phyloP scores from a whole-genome alignment of 1,139 yeast genomes.

The Kodamaea anthophila region DNA sequence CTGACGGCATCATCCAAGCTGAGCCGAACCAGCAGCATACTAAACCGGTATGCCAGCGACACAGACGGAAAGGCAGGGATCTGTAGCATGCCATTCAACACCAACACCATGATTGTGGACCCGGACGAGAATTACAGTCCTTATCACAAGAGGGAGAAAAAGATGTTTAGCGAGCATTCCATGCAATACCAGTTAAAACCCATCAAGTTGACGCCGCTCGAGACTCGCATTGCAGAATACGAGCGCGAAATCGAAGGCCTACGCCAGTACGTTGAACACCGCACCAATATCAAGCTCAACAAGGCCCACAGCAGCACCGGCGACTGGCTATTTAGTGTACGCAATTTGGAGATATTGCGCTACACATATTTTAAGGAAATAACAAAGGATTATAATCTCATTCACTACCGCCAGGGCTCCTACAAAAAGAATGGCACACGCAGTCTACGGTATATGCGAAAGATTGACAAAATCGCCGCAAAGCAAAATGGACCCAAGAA shows the following conservation, averaged over 20 bases:
- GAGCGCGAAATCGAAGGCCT: constrained; percentile 12
- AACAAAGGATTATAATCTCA: constrained; percentile 10
- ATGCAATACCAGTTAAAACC: constrained; percentile 11
- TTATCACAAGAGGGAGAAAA: constrained; percentile 9
- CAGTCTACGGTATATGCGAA: constrained; percentile 16
- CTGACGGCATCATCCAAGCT: not conserved
- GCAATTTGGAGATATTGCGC: constrained; percentile 19
- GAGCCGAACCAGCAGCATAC: constrained; percentile 4
- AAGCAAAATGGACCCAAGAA: not conserved
- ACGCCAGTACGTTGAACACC: constrained; percentile 13
- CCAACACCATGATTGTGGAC: constrained; percentile 7
- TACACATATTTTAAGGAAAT: constrained; percentile 23
- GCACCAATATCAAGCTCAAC: constrained; percentile 16
- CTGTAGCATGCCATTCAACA: constrained; percentile 7
- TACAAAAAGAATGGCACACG: constrained; percentile 8
- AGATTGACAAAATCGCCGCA: constrained; percentile 9
- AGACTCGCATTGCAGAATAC: constrained; percentile 14
- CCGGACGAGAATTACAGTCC: constrained; percentile 8
- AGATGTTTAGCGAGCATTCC: constrained; percentile 13
- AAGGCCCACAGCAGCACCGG: constrained; percentile 10
- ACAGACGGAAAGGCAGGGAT: constrained; percentile 3
- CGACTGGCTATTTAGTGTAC: constrained; percentile 14
- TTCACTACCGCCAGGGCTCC: constrained; percentile 9
- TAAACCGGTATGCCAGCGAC: constrained; percentile 4
- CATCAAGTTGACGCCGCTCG: constrained; percentile 11